Percentiles rank a stretch among this genome's conserved stretches.
phyloP scores from a whole-genome alignment of 2,329 filamentous ascomycete species.

The Corinectria fuckeliana region DNA sequence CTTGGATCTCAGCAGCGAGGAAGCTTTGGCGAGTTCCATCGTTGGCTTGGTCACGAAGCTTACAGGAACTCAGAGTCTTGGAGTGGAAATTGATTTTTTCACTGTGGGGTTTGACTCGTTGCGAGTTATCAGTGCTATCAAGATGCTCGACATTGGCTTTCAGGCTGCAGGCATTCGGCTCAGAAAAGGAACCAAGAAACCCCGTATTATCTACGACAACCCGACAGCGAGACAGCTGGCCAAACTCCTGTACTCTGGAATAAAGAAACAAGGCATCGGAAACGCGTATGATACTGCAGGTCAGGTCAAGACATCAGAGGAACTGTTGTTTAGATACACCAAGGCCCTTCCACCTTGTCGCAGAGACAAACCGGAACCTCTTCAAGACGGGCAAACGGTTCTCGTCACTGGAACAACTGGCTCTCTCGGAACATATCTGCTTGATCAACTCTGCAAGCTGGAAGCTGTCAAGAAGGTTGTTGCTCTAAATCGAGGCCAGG shows the following conservation, averaged over 20 bases:
- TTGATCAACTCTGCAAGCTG: slow-evolving; percentile 43
- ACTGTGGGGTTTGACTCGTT: neutral
- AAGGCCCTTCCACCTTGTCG: neutral
- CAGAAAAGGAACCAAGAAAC: neutral
- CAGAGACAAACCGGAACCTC: neutral
- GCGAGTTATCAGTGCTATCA: neutral
- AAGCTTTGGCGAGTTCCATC: neutral
- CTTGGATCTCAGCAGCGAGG: neutral
- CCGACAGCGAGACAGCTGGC: neutral
- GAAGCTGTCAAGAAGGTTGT: slow-evolving; percentile 33
- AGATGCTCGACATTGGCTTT: neutral
- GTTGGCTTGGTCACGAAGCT: neutral
- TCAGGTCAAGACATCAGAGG: neutral
- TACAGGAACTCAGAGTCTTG: neutral
- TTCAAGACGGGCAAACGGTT: slow-evolving; percentile 57
- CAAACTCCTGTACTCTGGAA: neutral
- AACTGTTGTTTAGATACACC: neutral
- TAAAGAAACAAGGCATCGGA: neutral
- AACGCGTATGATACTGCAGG: too few species aligned
- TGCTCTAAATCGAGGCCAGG: slow-evolving; percentile 38
- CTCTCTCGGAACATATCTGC: slow-evolving; percentile 81
- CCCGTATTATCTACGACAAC: slow-evolving; percentile 1
- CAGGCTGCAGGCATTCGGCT: neutral
- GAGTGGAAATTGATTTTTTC: neutral
- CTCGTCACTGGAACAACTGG: slow-evolving; percentile 89